Percentiles rank a stretch among this genome's conserved stretches.
Conservation (phyloP, 2,329 filamentous ascomycete genomes). For the Fusarium secorum region DNA sequence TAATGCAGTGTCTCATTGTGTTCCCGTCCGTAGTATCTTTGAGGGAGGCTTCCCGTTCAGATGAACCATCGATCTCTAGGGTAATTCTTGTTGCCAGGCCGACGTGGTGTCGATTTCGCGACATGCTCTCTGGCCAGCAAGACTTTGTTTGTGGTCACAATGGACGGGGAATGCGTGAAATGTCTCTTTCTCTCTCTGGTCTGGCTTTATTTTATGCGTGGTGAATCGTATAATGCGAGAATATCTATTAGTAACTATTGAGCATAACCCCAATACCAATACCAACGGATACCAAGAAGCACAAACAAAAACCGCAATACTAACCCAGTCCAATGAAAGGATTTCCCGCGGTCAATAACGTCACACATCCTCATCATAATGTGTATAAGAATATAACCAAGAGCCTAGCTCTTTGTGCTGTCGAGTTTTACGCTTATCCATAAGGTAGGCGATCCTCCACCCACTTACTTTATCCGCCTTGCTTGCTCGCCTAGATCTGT, state of each 20-base stretch:
- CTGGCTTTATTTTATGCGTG: not conserved
- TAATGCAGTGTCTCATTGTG: not conserved
- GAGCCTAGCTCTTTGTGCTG: not conserved
- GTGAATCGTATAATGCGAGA: not conserved
- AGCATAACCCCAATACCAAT: not conserved
- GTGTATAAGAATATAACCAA: not conserved
- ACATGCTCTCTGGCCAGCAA: not conserved
- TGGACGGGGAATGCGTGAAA: not conserved
- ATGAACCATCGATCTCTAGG: constrained; percentile 3
- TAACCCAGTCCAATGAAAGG: not conserved
- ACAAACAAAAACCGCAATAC: not conserved
- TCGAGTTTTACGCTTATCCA: not conserved
- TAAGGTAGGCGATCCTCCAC: not conserved
- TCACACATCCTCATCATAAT: not conserved
- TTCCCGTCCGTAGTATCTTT: not conserved
- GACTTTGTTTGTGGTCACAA: not conserved
- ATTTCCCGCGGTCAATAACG: not conserved
- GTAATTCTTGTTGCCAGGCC: constrained; percentile 5
- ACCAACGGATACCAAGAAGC: not conserved
- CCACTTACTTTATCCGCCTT: not conserved
- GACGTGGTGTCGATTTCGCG: not conserved
- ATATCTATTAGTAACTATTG: not conserved
- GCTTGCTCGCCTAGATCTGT: not conserved
- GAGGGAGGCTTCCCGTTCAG: not conserved
- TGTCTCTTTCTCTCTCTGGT: not conserved